Percentiles rank a stretch among this genome's conserved stretches.
These are phyloP conservation scores for Tricholoma terreum DNA, from an alignment of 768 basidiomycete species.

Conservation along the genomic window DNA sequence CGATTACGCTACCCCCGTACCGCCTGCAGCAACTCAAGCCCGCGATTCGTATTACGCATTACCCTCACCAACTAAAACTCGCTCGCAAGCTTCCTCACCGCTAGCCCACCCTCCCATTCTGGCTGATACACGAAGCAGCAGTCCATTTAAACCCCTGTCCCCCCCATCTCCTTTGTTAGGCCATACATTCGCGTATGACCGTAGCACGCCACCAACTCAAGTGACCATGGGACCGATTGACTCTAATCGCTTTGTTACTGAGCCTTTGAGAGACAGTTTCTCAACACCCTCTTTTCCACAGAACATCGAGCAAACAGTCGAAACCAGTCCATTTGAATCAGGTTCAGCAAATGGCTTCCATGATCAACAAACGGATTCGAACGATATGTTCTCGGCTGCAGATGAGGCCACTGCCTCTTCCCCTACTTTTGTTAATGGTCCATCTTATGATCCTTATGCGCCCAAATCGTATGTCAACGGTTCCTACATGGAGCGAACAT, in stretches of 20 bases:
- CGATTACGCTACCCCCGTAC: neutral
- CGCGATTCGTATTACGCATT: neutral
- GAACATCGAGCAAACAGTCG: neutral
- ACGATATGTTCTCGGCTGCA: neutral
- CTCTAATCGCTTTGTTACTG: neutral
- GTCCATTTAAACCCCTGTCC: constrained; percentile 9
- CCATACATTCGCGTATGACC: constrained; percentile 1
- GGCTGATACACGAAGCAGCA: constrained; percentile 2
- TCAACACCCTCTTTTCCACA: neutral
- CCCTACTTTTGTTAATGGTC: constrained; percentile 6
- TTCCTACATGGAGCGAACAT: constrained; percentile 20
- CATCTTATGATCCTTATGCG: constrained; percentile 34
- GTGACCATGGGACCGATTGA: neutral
- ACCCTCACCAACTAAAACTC: neutral
- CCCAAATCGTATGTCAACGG: constrained; percentile 28
- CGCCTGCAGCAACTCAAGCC: neutral
- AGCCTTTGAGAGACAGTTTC: neutral
- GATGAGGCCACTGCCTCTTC: constrained; percentile 7
- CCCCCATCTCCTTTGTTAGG: constrained; percentile 14
- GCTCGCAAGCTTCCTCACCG: neutral
- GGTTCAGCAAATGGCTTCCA: neutral
- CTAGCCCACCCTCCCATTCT: neutral
- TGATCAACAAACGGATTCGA: neutral
- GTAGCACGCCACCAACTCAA: neutral
- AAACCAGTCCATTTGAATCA: neutral